Conservation (phyloP, 2,329 filamentous ascomycete genomes). For the Colletotrichum phormii region DNA sequence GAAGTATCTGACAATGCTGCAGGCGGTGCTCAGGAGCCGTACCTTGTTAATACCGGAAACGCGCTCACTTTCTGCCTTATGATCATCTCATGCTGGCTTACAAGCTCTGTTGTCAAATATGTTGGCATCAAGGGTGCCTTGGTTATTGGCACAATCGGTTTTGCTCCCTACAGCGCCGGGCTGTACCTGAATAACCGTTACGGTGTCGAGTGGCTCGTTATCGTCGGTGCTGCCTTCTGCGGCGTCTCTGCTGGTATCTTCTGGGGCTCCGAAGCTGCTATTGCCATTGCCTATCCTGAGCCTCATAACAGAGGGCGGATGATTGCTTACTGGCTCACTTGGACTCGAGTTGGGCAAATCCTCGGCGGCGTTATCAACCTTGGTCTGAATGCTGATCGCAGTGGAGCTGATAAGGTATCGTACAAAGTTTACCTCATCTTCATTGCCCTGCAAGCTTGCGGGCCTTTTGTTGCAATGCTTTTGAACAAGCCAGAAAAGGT, state of each 20-base stretch:
- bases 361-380: conserved; percentile 64
- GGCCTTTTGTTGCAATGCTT: conserved; percentile 56
- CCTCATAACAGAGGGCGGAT: conserved; percentile 70
- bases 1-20: conserved; percentile 43
- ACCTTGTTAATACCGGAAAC: conserved; percentile 78
- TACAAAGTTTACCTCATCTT: conserved; percentile 55
- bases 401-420: conserved; percentile 57
- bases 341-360: conserved; percentile 66
- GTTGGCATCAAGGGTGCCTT: conserved; percentile 50
- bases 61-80: conserved; percentile 73
- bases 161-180: conserved; percentile 55
- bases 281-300: conserved; percentile 67
- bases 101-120: conserved; percentile 52
- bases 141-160: conserved; percentile 56
- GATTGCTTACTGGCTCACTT: conserved; percentile 72
- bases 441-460: conserved; percentile 58
- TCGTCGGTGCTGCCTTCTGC: conserved; percentile 55
- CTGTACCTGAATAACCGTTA: conserved; percentile 58
- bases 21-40: conserved; percentile 73
- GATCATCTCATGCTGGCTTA: conserved; percentile 55
- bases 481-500: conserved; percentile 59
- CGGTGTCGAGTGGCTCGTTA: conserved; percentile 56
- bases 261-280: conserved; percentile 50
- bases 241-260: conserved; percentile 52
- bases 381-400: conserved; percentile 57